phyloP scores from a whole-genome alignment of 306 rosid species.

The Fagus sylvatica region DNA sequence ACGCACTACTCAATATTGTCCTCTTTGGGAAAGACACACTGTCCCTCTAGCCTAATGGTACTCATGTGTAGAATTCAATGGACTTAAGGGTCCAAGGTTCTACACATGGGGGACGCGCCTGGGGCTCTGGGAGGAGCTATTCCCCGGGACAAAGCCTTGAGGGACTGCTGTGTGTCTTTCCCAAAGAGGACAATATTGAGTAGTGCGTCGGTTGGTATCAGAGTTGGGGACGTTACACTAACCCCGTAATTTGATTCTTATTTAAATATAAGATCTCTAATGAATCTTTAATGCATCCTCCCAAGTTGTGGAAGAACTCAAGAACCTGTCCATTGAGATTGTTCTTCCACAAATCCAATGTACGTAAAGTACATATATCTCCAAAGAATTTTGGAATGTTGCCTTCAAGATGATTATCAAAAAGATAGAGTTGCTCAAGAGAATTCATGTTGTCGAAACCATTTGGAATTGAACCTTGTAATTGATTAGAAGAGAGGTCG shows the following conservation, averaged over 20 bases:
- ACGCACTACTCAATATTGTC: no score
- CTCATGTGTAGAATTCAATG: no score
- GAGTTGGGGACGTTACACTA: no score
- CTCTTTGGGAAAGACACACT: no score
- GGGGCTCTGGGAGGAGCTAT: no score
- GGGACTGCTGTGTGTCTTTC: no score
- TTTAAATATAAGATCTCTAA: conserved; percentile 3
- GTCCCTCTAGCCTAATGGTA: no score
- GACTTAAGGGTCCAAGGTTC: no score
- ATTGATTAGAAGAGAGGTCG: neutral
- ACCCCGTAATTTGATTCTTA: neutral
- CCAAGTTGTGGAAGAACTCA: conserved; percentile 19
- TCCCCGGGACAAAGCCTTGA: no score
- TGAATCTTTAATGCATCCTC: conserved; percentile 12
- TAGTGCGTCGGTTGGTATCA: no score
- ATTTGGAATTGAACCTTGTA: conserved; percentile 28
- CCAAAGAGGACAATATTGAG: no score
- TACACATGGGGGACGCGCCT: no score
- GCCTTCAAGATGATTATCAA: conserved; percentile 7
- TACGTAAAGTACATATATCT: conserved; percentile 14
- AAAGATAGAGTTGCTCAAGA: conserved; percentile 8
- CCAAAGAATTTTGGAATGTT: conserved; percentile 23
- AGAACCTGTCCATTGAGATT: conserved; percentile 5
- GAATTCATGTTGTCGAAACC: conserved; percentile 24
- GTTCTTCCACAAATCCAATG: neutral